These are phyloP conservation scores for Mortierella sp. DNA, from an alignment of 371 early-diverging fungal species.

Conservation along the genomic window DNA sequence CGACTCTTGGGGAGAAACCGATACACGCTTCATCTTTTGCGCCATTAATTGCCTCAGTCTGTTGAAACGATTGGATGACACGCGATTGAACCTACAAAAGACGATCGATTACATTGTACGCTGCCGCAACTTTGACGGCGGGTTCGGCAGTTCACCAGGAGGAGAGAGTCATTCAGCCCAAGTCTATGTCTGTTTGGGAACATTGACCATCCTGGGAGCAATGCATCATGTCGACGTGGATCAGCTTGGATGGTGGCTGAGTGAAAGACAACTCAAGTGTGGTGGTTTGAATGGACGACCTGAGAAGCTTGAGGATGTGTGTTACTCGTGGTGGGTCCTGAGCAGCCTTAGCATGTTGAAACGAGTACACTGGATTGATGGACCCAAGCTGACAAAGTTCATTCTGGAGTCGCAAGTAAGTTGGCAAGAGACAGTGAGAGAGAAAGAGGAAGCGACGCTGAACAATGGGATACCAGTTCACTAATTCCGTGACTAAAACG, in stretches of 20 bases:
- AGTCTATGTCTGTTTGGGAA: slow-evolving; percentile 94
- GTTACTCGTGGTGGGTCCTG: slow-evolving; percentile 99
- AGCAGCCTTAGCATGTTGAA: slow-evolving; percentile 90
- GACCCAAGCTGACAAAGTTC: slow-evolving; percentile 79
- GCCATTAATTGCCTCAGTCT: slow-evolving; percentile 83
- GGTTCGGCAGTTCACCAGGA: slow-evolving; percentile 93
- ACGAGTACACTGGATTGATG: slow-evolving; percentile 88
- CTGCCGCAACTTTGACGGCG: slow-evolving; percentile 98
- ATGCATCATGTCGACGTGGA: slow-evolving; percentile 77
- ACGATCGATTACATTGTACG: slow-evolving; percentile 80
- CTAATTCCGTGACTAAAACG: too few relatives aligned
- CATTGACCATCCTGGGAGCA: slow-evolving; percentile 82
- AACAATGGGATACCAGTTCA: too few relatives aligned
- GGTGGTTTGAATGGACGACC: slow-evolving; percentile 99
- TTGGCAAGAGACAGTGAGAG: not conserved
- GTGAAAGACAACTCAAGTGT: slow-evolving; percentile 89
- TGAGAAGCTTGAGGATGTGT: slow-evolving; percentile 98
- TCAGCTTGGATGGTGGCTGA: slow-evolving; percentile 92
- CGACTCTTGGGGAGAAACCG: slow-evolving; percentile 96
- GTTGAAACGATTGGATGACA: slow-evolving; percentile 74
- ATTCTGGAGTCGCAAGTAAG: slow-evolving; percentile 87
- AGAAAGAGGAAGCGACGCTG: too few relatives aligned
- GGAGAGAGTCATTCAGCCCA: slow-evolving; percentile 97
- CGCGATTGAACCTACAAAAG: slow-evolving; percentile 69
- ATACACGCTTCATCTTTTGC: slow-evolving; percentile 94